Conservation (phyloP, 2,329 filamentous ascomycete species). For the Aureobasidium leucospermi region DNA sequence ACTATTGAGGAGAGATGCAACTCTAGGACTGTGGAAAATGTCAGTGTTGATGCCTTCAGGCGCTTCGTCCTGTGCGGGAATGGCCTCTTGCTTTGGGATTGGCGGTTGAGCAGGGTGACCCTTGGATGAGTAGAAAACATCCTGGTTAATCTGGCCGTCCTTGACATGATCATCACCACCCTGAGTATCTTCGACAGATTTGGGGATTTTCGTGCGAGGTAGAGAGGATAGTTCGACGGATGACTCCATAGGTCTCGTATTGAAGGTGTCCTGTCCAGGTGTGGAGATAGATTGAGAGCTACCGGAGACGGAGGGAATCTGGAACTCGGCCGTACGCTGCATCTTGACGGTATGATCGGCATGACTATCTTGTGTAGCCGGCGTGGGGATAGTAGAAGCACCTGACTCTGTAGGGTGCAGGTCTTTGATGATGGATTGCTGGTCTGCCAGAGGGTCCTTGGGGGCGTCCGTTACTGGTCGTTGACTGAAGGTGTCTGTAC, state of each 20-base stretch:
- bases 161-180: slow-evolving; percentile 33
- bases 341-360: slow-evolving; percentile 38
- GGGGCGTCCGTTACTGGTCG: slow-evolving; percentile 28
- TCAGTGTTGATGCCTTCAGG: slow-evolving; percentile 54
- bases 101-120: background rate
- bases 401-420: slow-evolving; percentile 32
- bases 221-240: slow-evolving; percentile 45
- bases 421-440: slow-evolving; percentile 22
- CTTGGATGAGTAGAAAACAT: slow-evolving; percentile 42
- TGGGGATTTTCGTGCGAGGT: slow-evolving; percentile 50
- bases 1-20: slow-evolving; percentile 14
- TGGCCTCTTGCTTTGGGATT: slow-evolving; percentile 24
- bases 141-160: slow-evolving; percentile 44
- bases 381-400: slow-evolving; percentile 35
- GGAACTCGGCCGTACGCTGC: slow-evolving; percentile 41
- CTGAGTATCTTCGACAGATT: slow-evolving; percentile 41
- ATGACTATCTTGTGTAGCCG: background rate
- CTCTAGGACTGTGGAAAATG: slow-evolving; percentile 51
- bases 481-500: slow-evolving; percentile 29
- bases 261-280: slow-evolving; percentile 49
- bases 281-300: slow-evolving; percentile 32
- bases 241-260: slow-evolving; percentile 40
- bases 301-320: slow-evolving; percentile 45
- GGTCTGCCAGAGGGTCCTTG: slow-evolving; percentile 29
- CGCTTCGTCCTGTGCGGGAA: slow-evolving; percentile 35